Conservation (phyloP, 352 stramenopile species). For the Pythium brachiatum region DNA sequence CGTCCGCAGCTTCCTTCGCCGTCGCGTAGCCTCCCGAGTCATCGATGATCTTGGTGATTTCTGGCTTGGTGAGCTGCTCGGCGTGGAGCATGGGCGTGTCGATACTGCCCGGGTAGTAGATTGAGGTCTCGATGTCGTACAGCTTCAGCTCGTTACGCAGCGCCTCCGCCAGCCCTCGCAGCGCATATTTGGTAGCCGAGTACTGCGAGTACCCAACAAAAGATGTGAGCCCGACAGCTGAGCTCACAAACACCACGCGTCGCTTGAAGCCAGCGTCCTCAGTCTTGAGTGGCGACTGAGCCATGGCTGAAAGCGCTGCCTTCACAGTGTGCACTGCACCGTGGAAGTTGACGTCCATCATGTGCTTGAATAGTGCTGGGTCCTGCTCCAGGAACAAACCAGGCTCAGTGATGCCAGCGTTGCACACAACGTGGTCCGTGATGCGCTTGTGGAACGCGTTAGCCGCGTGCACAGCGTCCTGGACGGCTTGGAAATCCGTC, state of each 20-base stretch:
- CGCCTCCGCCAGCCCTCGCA: conserved; percentile 89
- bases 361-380: conserved; percentile 33
- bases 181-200: conserved; percentile 84
- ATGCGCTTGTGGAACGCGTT: conserved; percentile 50
- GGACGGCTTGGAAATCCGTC: conserved; percentile 35
- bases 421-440: conserved; percentile 64
- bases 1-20: conserved; percentile 33
- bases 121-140: conserved; percentile 73
- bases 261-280: conserved; percentile 25
- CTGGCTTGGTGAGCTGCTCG: not conserved
- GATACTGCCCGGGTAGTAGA: conserved; percentile 87
- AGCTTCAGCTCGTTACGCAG: conserved; percentile 72
- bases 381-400: conserved; percentile 59
- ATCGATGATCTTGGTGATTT: not conserved
- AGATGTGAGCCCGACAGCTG: conserved; percentile 39
- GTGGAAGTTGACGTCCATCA: conserved; percentile 62
- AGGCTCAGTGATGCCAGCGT: conserved; percentile 28
- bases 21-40: not conserved
- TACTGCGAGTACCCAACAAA: conserved; percentile 89
- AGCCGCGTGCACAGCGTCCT: conserved; percentile 42
- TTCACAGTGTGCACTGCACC: conserved; percentile 55
- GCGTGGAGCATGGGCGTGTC: conserved; percentile 22
- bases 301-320: conserved; percentile 52
- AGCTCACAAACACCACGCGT: conserved; percentile 53
- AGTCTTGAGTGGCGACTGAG: conserved; percentile 16